Percentiles rank a stretch among this genome's conserved stretches.
Conservation (phyloP, 805 yeast genomes). For the Starmera pachycereana region DNA sequence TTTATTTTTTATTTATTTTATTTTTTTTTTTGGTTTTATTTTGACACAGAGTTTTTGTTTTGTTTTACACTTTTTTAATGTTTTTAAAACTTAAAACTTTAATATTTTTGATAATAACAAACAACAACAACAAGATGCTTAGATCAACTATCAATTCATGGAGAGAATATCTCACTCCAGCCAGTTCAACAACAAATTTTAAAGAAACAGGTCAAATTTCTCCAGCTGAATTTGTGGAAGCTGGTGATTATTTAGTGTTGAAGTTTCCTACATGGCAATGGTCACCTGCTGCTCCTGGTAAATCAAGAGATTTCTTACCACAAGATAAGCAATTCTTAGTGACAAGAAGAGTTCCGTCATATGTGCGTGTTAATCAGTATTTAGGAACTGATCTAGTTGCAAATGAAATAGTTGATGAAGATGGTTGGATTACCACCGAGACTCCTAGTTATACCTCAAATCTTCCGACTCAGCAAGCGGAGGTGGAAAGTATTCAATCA, state of each 20-base stretch:
- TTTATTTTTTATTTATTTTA: no score
- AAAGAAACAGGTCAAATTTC: conserved; percentile 82
- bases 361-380: conserved; percentile 51
- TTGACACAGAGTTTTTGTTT: no score
- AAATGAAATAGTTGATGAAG: conserved; percentile 32
- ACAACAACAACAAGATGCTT: conserved; percentile 25
- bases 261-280: conserved; percentile 98
- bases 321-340: conserved; percentile 78
- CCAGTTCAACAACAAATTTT: conserved; percentile 79
- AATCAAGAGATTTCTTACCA: conserved; percentile 65
- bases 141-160: conserved; percentile 75
- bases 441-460: conserved; percentile 14
- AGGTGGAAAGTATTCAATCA: conserved; percentile 26
- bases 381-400: conserved; percentile 32
- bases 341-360: conserved; percentile 83
- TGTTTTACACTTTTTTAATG: no score
- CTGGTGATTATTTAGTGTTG: conserved; percentile 87
- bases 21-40: no score
- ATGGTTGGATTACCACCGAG: conserved; percentile 43
- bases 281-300: conserved; percentile 50
- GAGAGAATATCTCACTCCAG: conserved; percentile 90
- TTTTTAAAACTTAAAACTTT: no score
- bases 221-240: conserved; percentile 89
- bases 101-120: not conserved
- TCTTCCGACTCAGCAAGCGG: not conserved